phyloP scores from a whole-genome alignment of 2,329 filamentous ascomycete species.

The Onygenales sp. region DNA sequence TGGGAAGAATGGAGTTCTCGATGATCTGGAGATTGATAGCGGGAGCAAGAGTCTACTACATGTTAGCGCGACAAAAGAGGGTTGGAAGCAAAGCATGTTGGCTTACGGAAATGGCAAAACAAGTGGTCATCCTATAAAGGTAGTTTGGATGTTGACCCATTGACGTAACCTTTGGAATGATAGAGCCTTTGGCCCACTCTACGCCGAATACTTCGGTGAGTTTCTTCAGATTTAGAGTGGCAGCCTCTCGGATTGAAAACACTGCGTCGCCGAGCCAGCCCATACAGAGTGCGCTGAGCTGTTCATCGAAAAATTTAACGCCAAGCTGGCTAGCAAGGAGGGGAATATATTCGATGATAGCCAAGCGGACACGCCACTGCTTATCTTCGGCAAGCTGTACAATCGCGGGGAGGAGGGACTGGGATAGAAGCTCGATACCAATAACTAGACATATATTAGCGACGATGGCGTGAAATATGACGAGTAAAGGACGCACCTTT shows the following conservation, averaged over 20 bases:
- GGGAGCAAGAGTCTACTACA: slow-evolving; percentile 72
- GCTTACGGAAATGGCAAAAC: slow-evolving; percentile 94
- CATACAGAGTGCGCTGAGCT: slow-evolving; percentile 93
- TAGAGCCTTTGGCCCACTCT: slow-evolving; percentile 92
- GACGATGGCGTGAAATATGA: background rate
- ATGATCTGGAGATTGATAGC: slow-evolving; percentile 93
- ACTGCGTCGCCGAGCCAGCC: slow-evolving; percentile 97
- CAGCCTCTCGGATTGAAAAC: slow-evolving; percentile 95
- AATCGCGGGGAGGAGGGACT: slow-evolving; percentile 92
- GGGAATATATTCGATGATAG: slow-evolving; percentile 98
- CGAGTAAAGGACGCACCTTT: slow-evolving; percentile 52
- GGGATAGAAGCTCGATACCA: slow-evolving; percentile 91
- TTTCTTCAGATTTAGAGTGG: slow-evolving; percentile 96
- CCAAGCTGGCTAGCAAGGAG: slow-evolving; percentile 90
- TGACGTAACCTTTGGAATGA: slow-evolving; percentile 96
- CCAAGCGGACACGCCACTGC: slow-evolving; percentile 95
- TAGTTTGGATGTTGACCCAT: slow-evolving; percentile 99
- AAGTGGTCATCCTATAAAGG: slow-evolving; percentile 99
- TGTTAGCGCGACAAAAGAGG: background rate
- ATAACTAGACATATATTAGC: slow-evolving; percentile 56
- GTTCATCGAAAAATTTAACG: slow-evolving; percentile 96
- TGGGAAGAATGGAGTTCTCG: slow-evolving; percentile 83
- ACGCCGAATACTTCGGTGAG: slow-evolving; percentile 97
- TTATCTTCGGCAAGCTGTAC: slow-evolving; percentile 97
- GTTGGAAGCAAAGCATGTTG: background rate